Conservation (phyloP, 306 rosid genomes). For the Begonia fuchsioides region DNA sequence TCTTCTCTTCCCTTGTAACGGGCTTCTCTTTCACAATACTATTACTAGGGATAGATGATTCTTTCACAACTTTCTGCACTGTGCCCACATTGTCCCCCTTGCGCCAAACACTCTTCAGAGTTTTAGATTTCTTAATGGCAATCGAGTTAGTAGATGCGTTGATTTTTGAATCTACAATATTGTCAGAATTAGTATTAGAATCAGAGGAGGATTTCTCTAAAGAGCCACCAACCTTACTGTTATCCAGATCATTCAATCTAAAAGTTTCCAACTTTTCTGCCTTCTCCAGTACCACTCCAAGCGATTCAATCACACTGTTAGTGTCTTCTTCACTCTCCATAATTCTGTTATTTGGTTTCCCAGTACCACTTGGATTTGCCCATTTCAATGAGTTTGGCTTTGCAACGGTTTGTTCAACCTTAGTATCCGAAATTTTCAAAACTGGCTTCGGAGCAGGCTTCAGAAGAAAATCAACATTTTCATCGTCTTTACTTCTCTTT, state of each 20-base stretch:
- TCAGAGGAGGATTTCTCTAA: constrained; percentile 28
- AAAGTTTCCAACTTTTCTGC: constrained; percentile 65
- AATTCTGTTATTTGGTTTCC: constrained; percentile 13
- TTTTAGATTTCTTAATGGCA: constrained; percentile 35
- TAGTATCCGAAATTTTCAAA: constrained; percentile 35
- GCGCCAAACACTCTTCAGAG: constrained; percentile 89
- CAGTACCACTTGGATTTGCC: constrained; percentile 24
- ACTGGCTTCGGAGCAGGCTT: constrained; percentile 85
- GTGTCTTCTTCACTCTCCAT: constrained; percentile 37
- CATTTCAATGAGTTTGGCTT: constrained; percentile 21
- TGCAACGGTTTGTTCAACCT: constrained; percentile 19
- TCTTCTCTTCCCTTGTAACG: constrained; percentile 18
- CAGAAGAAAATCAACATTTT: constrained; percentile 43
- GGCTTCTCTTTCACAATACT: constrained; percentile 22
- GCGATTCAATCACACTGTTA: constrained; percentile 74
- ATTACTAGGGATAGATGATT: constrained; percentile 29
- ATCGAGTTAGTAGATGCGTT: constrained; percentile 12
- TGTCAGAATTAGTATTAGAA: constrained; percentile 18
- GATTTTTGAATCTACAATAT: constrained; percentile 14
- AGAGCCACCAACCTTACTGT: constrained; percentile 27
- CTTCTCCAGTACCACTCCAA: constrained; percentile 93
- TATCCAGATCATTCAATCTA: constrained; percentile 13
- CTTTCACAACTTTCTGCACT: constrained; percentile 53
- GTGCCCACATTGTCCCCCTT: constrained; percentile 71
- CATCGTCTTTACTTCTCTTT: constrained; percentile 33